phyloP scores from a whole-genome alignment of 768 basidiomycete species.

The Pisolithus microcarpus region DNA sequence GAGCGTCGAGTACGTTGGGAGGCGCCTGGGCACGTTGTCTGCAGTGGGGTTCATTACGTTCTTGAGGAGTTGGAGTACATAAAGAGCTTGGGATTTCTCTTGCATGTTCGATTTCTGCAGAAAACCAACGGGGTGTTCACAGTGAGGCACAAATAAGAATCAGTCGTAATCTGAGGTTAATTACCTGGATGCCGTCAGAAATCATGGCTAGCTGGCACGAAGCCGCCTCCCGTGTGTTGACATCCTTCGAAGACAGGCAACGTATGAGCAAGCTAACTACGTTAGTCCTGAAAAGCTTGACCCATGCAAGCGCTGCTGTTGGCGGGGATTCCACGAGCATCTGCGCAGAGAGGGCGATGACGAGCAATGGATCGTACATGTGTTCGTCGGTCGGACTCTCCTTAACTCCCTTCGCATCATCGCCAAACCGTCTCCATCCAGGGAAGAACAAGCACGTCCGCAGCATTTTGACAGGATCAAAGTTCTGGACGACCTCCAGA shows the following conservation, averaged over 20 bases:
- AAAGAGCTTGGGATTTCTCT: slow-evolving; percentile 66
- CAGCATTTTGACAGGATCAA: slow-evolving; percentile 64
- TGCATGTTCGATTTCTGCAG: slow-evolving; percentile 57
- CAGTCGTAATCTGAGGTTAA: slow-evolving; percentile 14
- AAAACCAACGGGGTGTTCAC: background rate
- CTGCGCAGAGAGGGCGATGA: slow-evolving; percentile 59
- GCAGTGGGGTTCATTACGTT: slow-evolving; percentile 43
- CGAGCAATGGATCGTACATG: slow-evolving; percentile 77
- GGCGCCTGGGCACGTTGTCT: slow-evolving; percentile 37
- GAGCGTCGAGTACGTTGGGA: slow-evolving; percentile 75
- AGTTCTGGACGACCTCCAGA: slow-evolving; percentile 58
- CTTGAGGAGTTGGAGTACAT: slow-evolving; percentile 62
- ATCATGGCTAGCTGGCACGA: slow-evolving; percentile 55
- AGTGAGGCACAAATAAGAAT: background rate
- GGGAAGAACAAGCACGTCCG: slow-evolving; percentile 71
- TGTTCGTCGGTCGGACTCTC: slow-evolving; percentile 28
- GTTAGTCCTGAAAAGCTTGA: slow-evolving; percentile 79
- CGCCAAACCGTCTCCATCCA: slow-evolving; percentile 45
- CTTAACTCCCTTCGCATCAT: slow-evolving; percentile 23
- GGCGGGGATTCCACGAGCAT: slow-evolving; percentile 56
- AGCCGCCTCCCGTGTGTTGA: slow-evolving; percentile 51
- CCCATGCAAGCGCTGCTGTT: slow-evolving; percentile 70
- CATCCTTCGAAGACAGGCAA: slow-evolving; percentile 61
- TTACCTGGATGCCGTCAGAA: slow-evolving; percentile 57
- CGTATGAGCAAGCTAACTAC: slow-evolving; percentile 66